Conservation (phyloP, 2,329 filamentous ascomycete species). For the Fusarium sp. region DNA sequence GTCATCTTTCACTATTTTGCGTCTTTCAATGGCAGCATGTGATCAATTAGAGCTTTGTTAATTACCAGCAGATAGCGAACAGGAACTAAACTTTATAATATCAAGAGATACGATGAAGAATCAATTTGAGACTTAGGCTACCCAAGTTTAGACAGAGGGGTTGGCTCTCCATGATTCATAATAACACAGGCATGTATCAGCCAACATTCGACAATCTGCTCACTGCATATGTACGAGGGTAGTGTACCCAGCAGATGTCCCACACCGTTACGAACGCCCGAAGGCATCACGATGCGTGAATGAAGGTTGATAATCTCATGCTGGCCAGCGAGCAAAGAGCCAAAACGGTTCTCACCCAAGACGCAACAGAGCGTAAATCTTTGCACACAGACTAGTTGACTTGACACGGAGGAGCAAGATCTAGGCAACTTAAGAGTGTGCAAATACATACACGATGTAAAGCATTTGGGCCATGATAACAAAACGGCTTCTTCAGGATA, state of each 20-base stretch:
- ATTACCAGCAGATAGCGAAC: neutral
- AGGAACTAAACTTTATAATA: neutral
- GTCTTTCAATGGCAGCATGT: neutral
- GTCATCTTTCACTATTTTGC: rapidly evolving
- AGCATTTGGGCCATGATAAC: neutral
- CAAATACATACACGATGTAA: constrained; percentile 56
- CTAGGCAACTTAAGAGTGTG: constrained; percentile 99
- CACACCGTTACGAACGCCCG: constrained; percentile 44
- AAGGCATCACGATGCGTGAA: constrained; percentile 43
- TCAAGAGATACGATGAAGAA: neutral
- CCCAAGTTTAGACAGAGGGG: neutral
- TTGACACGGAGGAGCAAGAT: constrained; percentile 79
- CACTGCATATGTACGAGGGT: constrained; percentile 46
- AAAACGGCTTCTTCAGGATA: neutral
- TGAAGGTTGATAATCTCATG: constrained; percentile 48
- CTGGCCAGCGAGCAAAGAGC: constrained; percentile 45
- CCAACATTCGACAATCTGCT: constrained; percentile 43
- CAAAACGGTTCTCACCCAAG: constrained; percentile 65
- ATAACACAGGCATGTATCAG: constrained; percentile 46
- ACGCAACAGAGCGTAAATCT: constrained; percentile 69
- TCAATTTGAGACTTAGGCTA: too few species aligned
- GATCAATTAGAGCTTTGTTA: neutral
- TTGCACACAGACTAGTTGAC: constrained; percentile 98
- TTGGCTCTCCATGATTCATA: neutral
- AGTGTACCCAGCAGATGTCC: constrained; percentile 53